Base-by-base conservation (phyloP, 2,329 filamentous ascomycete species). In the Neophaeococcomyces aloes region DNA sequence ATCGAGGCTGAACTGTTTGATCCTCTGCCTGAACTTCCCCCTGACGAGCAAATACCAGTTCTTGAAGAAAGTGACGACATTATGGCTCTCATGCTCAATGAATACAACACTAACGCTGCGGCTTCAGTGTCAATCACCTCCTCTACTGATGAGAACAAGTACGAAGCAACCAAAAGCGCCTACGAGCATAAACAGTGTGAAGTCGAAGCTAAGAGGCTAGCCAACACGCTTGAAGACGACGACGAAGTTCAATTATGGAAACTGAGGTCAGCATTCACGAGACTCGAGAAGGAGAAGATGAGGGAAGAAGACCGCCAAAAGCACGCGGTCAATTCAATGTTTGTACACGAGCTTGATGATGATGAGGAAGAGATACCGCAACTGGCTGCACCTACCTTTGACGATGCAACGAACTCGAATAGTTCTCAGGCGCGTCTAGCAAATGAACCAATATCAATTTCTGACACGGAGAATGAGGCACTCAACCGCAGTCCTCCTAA, bases 81-180 rank as follows among this genome's bases (percentile, higher is more conserved):
- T 14, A 17, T 34, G 5, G 15, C 13, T 6, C 7, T 7, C 4
- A 34, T 42, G 31, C 31, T 42, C 3, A n/a, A 35, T 6, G 31
- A 29, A 27, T 42, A 25, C 39, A 34, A 42, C n/a, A 31, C 17
- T 7, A 42, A 42, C 18, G 14, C n/a, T n/a, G 17, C 17, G 8
- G n/a, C 5, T 27, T 10, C n/a, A 5, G 31, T 25, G 19, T 14
- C n/a, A 18, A 30, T 31, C 14, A 17, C 15, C 6, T 34, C 30
- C 14, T 15, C 21, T 5, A 30, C 34, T 27, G 27, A 33, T 21
- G 39, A 42, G n/a, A 34, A 35, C n/a, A 3, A 42, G n/a, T 42
- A 35, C n/a, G 6, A 42, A 11, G 18, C 23, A 13, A 19, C 18
- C 21, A 18, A 7, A n/a, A 3, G 6, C 5, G 30, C 31, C 7